Percentiles rank a stretch among this genome's conserved stretches.
phyloP scores from a whole-genome alignment of 2,329 filamentous ascomycete genomes.

The Hyphodiscus sp. region DNA sequence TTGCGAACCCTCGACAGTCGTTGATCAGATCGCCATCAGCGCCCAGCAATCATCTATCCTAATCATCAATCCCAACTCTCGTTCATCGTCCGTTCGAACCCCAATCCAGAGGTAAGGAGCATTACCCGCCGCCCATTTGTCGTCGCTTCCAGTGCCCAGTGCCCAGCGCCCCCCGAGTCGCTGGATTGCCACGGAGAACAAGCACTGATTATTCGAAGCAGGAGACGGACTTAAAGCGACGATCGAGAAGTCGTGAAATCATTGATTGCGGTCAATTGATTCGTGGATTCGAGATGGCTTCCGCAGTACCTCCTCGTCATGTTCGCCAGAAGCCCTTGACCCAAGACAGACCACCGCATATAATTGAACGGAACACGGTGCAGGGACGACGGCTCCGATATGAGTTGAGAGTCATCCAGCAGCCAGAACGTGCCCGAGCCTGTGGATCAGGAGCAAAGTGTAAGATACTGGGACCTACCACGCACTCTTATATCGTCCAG shows the following conservation, averaged over 20 bases:
- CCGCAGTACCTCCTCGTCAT: not conserved
- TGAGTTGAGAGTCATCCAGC: conserved; percentile 78
- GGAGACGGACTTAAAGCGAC: not conserved
- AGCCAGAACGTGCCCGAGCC: conserved; percentile 87
- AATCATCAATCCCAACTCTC: not conserved
- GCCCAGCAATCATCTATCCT: no score
- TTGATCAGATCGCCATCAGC: not conserved
- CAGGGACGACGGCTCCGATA: conserved; percentile 77
- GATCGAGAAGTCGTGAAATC: not conserved
- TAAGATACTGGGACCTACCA: conserved; percentile 39
- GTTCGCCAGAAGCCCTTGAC: not conserved
- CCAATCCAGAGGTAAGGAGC: not conserved
- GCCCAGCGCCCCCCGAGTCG: not conserved
- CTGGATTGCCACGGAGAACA: not conserved
- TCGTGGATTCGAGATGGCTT: not conserved
- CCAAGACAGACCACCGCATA: not conserved
- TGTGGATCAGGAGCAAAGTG: conserved; percentile 95
- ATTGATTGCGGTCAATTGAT: not conserved
- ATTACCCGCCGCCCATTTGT: not conserved
- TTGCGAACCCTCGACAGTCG: not conserved
- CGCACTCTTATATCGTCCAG: conserved; percentile 6
- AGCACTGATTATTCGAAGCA: not conserved
- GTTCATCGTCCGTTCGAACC: not conserved
- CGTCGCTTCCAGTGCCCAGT: not conserved
- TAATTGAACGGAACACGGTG: conserved; percentile 46